A percentile compares a stretch with the other conserved stretches of the same genome.
Evolutionary conservation across 164 flowering plant species (phyloP).

Genomic region (Dillenia turbinata): DNA sequence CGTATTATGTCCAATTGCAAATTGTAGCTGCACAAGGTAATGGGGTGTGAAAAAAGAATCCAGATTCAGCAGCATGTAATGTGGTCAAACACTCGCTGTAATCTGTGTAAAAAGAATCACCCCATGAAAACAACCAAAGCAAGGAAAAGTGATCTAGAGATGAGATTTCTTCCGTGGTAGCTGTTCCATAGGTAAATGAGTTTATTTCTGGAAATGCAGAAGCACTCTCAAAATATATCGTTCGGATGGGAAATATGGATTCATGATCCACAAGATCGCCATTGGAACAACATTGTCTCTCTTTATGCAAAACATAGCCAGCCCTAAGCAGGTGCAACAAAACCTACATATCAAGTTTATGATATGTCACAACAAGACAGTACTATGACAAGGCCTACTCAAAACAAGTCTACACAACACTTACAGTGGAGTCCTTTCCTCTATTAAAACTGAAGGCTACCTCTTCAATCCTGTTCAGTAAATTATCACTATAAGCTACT

Average conservation of each 20-base stretch:
- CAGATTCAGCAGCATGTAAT: conserved; percentile 1
- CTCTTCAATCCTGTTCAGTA: conserved; percentile 70
- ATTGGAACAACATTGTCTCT: conserved; percentile 25
- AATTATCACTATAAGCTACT: background rate
- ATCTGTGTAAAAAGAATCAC: background rate
- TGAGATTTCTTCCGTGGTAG: conserved; percentile 45
- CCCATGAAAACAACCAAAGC: background rate
- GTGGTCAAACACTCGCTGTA: no score
- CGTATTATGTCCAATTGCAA: conserved; percentile 82
- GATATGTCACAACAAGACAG: conserved; percentile 7
- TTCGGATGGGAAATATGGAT: conserved; percentile 60
- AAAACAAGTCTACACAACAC: conserved; percentile 14
- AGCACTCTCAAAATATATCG: conserved; percentile 89
- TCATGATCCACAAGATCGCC: conserved; percentile 25
- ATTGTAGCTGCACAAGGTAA: conserved; percentile 52
- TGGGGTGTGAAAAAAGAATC: background rate
- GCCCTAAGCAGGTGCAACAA: conserved; percentile 95
- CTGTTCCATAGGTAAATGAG: conserved; percentile 85
- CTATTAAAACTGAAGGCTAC: conserved; percentile 98
- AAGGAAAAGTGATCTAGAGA: background rate
- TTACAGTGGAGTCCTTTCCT: conserved; percentile 98
- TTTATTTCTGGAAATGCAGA: conserved; percentile 91
- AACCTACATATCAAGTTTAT: conserved; percentile 50
- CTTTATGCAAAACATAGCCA: conserved; percentile 72
- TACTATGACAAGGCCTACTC: background rate